Evolutionary conservation across 805 yeast species (phyloP).

Genomic region (Tetrapisispora taiwanensis): DNA sequence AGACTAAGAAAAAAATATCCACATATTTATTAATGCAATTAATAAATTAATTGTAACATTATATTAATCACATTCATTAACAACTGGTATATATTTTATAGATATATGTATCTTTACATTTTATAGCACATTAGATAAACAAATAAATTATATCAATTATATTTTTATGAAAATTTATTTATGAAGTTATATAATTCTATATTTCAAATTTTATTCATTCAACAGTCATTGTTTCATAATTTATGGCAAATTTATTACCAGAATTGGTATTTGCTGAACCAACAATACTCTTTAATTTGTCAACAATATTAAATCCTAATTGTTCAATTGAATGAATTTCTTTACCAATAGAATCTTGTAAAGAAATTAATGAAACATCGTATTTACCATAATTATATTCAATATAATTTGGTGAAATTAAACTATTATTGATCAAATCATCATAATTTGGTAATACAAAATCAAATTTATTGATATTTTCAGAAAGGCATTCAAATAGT

Average conservation of each 20-base stretch:
- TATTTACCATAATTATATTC: conserved; percentile 9
- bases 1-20: no score
- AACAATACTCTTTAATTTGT: conserved; percentile 27
- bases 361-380: conserved; percentile 3
- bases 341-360: conserved; percentile 5
- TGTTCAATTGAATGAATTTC: conserved; percentile 11
- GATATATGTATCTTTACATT: no score
- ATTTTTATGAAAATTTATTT: no score
- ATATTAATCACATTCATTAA: no score
- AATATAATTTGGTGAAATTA: conserved; percentile 3
- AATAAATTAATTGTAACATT: no score
- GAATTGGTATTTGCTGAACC: conserved; percentile 31
- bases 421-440: not conserved
- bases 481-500: conserved; percentile 28
- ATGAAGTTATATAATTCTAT: no score
- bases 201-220: conserved; percentile 6
- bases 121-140: no score
- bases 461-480: conserved; percentile 22
- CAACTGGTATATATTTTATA: no score
- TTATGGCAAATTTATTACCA: conserved; percentile 28
- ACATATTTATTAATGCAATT: no score
- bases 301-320: conserved; percentile 15
- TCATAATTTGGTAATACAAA: conserved; percentile 25
- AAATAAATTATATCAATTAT: no score
- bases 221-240: conserved; percentile 30